Base-by-base conservation (phyloP, 1,284 basidiomycete genomes). In the Boletus semigastroideus region DNA sequence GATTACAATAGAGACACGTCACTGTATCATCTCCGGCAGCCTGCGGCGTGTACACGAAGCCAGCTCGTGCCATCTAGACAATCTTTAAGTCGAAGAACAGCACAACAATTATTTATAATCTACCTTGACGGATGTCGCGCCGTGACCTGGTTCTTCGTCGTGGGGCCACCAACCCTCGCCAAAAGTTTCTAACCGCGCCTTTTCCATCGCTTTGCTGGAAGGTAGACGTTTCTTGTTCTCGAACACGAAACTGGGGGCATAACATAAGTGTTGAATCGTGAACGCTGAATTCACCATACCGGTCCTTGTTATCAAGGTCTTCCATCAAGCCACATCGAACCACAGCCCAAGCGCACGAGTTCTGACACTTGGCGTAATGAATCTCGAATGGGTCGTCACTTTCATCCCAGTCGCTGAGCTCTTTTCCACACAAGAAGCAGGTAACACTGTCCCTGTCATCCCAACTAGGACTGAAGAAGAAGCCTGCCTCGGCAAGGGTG, bases 381-480 rank as follows among this genome's bases (percentile, higher is more conserved):
- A 92, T 84, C 39, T 81, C 75, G 59, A 87, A 88, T 3, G 92
- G 92, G 71, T 94, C 87, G 62, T 94, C 92, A 2, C 82, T 74
- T 39, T 76, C 74, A 47, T 86, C 86, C 92, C 92, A 94, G 14
- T 86, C 88, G 45, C 82, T 80, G 11, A 94, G 76, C 55, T 85
- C 77, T 61, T 92, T 88, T 42, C 75, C 77, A 70, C 92, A 94
- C 47, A 84, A 68, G 64, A 84, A 92, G 67, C 92, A 94, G 6
- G 77, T 77, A 22, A 87, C 87, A 56, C 79, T 84, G 69, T 91
- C 89, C 27, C 72, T 74, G 54, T 84, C 79, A 12, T 81, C 77
- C 55, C 71, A 70, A 59, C 78, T 80, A 0, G 89, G 88, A 50
- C 75, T 75, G 69, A 78, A 91, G 74, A 82, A 92, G 73, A 94